Evolutionary conservation across 345 rosid species (phyloP), one percentile per base, ranked within the genome.

Genomic region (Balakata baccata): DNA sequence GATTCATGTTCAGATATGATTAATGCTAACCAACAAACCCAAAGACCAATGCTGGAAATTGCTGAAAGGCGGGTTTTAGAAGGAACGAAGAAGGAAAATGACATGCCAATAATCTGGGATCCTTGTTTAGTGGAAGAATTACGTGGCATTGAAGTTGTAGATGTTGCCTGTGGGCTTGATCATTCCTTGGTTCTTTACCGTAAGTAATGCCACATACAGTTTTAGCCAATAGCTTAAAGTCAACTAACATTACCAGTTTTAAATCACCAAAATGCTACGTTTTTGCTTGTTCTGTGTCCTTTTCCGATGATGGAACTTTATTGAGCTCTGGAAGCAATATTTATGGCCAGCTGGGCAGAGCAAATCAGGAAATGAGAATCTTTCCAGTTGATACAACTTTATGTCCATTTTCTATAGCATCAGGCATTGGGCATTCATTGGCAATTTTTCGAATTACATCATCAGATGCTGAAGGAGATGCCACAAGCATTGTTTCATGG

Each of bases 341-440:
- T 34, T 91, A 92, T 77, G 96, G 97, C 72, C 99, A 95, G 77
- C 73, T 95, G 76, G 96, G 97, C 34, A 84, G 94, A 85, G 73
- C n/a, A 39, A 88, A 72, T 58, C 80, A 62, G 53, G 94, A 81
- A 3, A 39, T 88, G 17, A 94, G 98, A 73, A 75, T 92, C 78
- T 66, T 69, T 45, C 96, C 98, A 0, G 92, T 88, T 68, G 89
- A 86, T 50, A 66, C 81, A 63, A 65, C 65, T 46, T 74, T 73
- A 43, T 60, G 6, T 39, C 86, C 93, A 0, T 29, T 79, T n/a
- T 81, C 78, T 46, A 64, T 89, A 52, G 86, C 92, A 69, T 82
- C 98, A 52, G 98, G 98, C 72, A 94, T 95, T 13, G 97, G 99
- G 69, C 99, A 92, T 85, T 90, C 98, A 38, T 72, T 95, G 81